Evolutionary conservation across 192 early-diverging fungal genomes (phyloP), one percentile per base, ranked within the genome.

Genomic region (Nowakowskiella sp.): DNA sequence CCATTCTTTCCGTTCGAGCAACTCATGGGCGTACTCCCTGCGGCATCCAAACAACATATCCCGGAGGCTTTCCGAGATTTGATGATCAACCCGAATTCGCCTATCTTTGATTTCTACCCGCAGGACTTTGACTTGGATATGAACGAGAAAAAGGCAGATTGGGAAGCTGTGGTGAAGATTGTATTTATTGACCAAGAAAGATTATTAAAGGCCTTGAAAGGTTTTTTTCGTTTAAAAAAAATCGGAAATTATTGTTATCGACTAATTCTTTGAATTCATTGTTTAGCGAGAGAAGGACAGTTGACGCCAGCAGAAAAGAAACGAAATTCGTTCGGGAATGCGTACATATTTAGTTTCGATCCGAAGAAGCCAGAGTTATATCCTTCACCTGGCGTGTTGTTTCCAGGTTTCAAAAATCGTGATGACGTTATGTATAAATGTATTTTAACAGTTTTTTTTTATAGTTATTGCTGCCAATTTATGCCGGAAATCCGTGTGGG

Each of bases 71-170:
- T 64, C 55, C 39, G 58, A 5, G 63, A 74, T 31, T 65, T 99
- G 39, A 96, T 99, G 94, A 87, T 77, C 2, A 78, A 82, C 51
- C 64, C 67, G 26, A 67, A 75, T 22, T 93, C 90, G 16, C 88
- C 87, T 3, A 95, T 99, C 49, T 76, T 89, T 48, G 92, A 97
- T 61, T 99, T 96, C 58, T 99, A 99, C 53, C 95, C 95, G 3
- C 71, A 66, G 2, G 80, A 90, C 23, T 97, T 99, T 60, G 82
- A 87, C 44, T 67, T 89, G 27, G 93, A 96, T 66, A 72, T 94
- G 57, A 91, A 99, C 60, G 95, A 94, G 53, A 94, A 97, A 61
- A 93, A 92, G 68, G 85, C 79, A 47, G 76, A 86, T 48, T 99
- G 95, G 95, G 66, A 72, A 74, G 84, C 87, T 13, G 89, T 99